A percentile compares a stretch with the other conserved stretches of the same genome.
These are phyloP conservation scores for Saturnispora kantuleensis DNA, from an alignment of 805 yeast genomes.

Conservation along the genomic window DNA sequence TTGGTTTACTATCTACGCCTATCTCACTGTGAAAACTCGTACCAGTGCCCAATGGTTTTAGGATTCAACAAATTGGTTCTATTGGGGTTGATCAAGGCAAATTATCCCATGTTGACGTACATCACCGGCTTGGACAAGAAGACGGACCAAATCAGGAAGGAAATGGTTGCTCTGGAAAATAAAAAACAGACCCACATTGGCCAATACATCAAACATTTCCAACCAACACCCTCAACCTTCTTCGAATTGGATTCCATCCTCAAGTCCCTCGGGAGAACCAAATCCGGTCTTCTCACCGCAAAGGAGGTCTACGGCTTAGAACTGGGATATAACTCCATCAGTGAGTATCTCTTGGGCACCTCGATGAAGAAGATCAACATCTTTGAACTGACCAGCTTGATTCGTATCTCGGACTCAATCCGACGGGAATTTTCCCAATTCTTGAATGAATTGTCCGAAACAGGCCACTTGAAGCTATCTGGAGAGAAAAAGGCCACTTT, in stretches of 20 bases:
- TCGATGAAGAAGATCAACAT: slow-evolving; percentile 17
- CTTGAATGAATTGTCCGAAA: slow-evolving; percentile 4
- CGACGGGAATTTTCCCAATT: slow-evolving; percentile 7
- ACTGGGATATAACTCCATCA: slow-evolving; percentile 15
- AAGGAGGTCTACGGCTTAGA: slow-evolving; percentile 5
- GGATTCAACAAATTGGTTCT: slow-evolving; percentile 19
- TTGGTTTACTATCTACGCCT: slow-evolving; percentile 11
- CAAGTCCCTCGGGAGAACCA: slow-evolving; percentile 6
- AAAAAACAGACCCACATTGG: slow-evolving; percentile 1
- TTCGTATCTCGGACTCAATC: slow-evolving; percentile 19
- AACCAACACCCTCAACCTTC: slow-evolving; percentile 13
- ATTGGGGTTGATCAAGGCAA: slow-evolving; percentile 14
- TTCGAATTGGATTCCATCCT: slow-evolving; percentile 18
- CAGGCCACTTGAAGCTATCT: not conserved
- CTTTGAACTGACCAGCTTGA: slow-evolving; percentile 19
- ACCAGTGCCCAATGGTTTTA: slow-evolving; percentile 16
- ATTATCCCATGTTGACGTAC: slow-evolving; percentile 8
- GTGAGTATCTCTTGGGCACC: slow-evolving; percentile 20
- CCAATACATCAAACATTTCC: slow-evolving; percentile 14
- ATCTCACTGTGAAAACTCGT: slow-evolving; percentile 10
- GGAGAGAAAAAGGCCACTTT: not conserved
- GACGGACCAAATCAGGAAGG: not conserved
- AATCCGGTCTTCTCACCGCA: slow-evolving; percentile 8
- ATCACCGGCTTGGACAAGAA: slow-evolving; percentile 1
- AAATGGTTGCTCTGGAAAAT: not conserved